Conservation (phyloP, 2,329 filamentous ascomycete species). For the Epicoccum sorghinum region DNA sequence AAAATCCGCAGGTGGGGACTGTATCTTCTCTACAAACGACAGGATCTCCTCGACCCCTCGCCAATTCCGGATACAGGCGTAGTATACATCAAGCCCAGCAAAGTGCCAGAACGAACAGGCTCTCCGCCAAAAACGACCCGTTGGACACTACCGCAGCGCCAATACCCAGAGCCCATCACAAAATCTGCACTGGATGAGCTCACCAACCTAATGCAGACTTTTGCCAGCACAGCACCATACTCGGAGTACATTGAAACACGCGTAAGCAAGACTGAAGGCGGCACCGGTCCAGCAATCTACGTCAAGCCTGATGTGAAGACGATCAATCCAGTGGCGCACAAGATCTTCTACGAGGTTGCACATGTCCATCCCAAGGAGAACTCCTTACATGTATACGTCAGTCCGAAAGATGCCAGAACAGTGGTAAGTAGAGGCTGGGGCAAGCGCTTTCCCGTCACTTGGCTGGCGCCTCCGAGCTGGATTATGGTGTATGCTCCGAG, state of each 20-base stretch:
- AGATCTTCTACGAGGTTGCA: constrained; percentile 41
- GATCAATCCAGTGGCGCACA: constrained; percentile 35
- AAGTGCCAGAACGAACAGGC: constrained; percentile 28
- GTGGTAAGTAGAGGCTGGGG: constrained; percentile 80
- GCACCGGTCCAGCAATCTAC: constrained; percentile 41
- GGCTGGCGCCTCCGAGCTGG: constrained; percentile 41
- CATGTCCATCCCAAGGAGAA: constrained; percentile 80
- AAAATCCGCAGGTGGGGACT: constrained; percentile 40
- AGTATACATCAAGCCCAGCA: constrained; percentile 31
- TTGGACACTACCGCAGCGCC: constrained; percentile 42
- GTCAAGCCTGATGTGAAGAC: constrained; percentile 31
- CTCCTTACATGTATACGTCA: constrained; percentile 78
- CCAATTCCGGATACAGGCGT: constrained; percentile 31
- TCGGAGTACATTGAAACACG: constrained; percentile 26
- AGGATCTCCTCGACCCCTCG: constrained; percentile 34
- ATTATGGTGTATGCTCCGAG: constrained; percentile 80
- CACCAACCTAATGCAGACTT: constrained; percentile 29
- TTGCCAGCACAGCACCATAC: constrained; percentile 26
- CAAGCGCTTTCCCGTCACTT: constrained; percentile 60
- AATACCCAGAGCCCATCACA: constrained; percentile 30
- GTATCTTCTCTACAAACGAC: constrained; percentile 32
- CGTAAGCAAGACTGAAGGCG: constrained; percentile 40
- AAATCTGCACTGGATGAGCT: constrained; percentile 23
- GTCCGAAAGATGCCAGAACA: constrained; percentile 74
- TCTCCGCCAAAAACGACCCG: constrained; percentile 28